Base-by-base conservation (phyloP, 345 rosid species). In the Geranium brycei region DNA sequence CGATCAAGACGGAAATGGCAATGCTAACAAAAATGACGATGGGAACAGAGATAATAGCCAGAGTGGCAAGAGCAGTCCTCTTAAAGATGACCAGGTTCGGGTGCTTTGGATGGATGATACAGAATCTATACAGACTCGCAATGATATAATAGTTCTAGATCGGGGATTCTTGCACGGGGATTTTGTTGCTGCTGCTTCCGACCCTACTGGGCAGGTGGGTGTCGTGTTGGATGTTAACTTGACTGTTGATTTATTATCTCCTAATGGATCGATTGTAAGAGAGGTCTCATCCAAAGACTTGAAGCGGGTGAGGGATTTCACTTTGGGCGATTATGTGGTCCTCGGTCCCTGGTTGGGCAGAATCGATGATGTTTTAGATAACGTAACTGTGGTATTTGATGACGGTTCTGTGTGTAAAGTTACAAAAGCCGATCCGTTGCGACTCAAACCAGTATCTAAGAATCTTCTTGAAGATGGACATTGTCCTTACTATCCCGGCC, bases 391-490 rank as follows among this genome's bases (percentile, higher is more conserved):
- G 68, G 75, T 85, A 75, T 79, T 88, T 73, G 99, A 90, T 80
- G 99, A 93, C 81, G 92, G 99, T 71, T 86, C 97, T 61, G 73
- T 82, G 64, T 93, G 99, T 83, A 84, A 87, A 81, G 92, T 93
- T 58, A 67, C 60, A 61, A 92, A 88, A 72, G 96, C 88, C 62
- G 97, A 93, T 67, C 96, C 99, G 13, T 75, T 76, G 66, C 89
- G 69, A 57, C 87, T 87, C 59, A 88, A 74, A 82, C 96, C 99
- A 65, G 72, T 79, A 62, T 67, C 83, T 68, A 85, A 81, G 77
- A 86, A 77, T 70, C 70, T 83, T 61, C 85, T 95, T 65, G 95
- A 95, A 75, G 99, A 87, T 69, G 87, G 89, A 10, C 77, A 87
- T 75, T 85, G 78, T 66, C 91, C 95, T 6, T 91, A 95, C 76